These are phyloP conservation scores for Narthecium ossifragum DNA, from an alignment of 106 monocot species.

Conservation along the genomic window DNA sequence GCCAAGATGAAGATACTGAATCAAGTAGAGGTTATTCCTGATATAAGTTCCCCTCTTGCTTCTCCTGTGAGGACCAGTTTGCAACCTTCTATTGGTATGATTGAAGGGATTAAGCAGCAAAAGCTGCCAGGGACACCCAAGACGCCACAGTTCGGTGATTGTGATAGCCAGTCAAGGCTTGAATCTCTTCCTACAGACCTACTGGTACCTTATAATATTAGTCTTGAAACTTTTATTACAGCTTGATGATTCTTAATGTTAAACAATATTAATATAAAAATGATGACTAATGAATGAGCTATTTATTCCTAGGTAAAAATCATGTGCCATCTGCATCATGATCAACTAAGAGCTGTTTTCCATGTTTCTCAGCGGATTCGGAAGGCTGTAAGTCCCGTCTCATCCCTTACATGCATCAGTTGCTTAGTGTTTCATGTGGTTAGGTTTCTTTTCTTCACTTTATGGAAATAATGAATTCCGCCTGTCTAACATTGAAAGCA, in stretches of 20 bases:
- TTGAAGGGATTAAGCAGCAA: slow-evolving; percentile 18
- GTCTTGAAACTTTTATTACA: background rate
- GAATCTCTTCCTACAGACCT: slow-evolving; percentile 88
- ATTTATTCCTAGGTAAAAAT: slow-evolving; percentile 61
- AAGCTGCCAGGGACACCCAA: slow-evolving; percentile 48
- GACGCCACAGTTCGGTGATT: slow-evolving; percentile 22
- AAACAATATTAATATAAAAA: too few relatives aligned
- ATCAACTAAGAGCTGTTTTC: slow-evolving; percentile 76
- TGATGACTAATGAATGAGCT: too few relatives aligned
- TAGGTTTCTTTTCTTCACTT: too few relatives aligned
- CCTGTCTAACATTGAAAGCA: too few relatives aligned
- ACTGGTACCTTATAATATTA: slow-evolving; percentile 37
- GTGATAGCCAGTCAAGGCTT: slow-evolving; percentile 49
- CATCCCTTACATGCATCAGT: too few relatives aligned
- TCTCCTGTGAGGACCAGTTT: slow-evolving; percentile 24
- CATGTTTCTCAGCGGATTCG: slow-evolving; percentile 84
- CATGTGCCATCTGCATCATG: slow-evolving; percentile 87
- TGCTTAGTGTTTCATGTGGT: too few relatives aligned
- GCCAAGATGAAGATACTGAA: slow-evolving; percentile 22
- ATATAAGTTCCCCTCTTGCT: slow-evolving; percentile 3
- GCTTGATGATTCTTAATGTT: too few relatives aligned
- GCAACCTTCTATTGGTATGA: background rate
- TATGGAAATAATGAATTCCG: too few relatives aligned
- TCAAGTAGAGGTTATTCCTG: background rate
- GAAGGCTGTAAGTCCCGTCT: slow-evolving; percentile 63